phyloP scores from a whole-genome alignment of 129 eudicot species.

The Artemisia annua region DNA sequence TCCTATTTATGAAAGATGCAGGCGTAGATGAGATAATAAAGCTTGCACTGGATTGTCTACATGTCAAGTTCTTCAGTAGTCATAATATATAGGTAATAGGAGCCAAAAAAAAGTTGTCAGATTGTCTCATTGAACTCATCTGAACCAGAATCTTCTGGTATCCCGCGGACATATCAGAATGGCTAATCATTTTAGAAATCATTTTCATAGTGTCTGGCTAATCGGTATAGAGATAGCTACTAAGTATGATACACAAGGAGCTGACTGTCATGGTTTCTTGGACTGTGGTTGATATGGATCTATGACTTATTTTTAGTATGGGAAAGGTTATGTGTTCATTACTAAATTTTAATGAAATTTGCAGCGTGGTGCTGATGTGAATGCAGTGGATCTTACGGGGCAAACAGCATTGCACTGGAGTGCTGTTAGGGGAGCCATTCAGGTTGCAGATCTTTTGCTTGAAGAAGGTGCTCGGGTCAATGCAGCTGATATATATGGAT shows the following conservation, averaged over 20 bases:
- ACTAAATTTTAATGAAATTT: conserved; percentile 16
- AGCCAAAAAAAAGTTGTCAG: background rate
- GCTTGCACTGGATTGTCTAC: conserved; percentile 3
- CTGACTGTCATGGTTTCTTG: background rate
- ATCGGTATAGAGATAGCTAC: too few species aligned
- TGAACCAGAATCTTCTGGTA: too few species aligned
- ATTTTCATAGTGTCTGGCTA: background rate
- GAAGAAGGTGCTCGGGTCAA: conserved; percentile 91
- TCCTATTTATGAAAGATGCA: conserved; percentile 2
- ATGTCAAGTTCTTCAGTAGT: background rate
- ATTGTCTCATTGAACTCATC: too few species aligned
- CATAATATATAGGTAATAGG: background rate
- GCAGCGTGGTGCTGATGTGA: conserved; percentile 95
- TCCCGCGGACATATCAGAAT: background rate
- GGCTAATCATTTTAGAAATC: background rate
- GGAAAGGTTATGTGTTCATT: conserved; percentile 6
- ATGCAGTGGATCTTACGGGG: conserved; percentile 91
- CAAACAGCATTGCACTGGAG: conserved; percentile 99
- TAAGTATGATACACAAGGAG: too few species aligned
- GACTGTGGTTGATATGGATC: conserved; percentile 9
- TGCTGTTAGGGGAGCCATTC: conserved; percentile 90
- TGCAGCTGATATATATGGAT: conserved; percentile 81
- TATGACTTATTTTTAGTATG: background rate
- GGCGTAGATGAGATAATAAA: conserved; percentile 2
- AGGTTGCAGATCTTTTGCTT: conserved; percentile 87